These are phyloP conservation scores for Daldinia sp. DNA, from an alignment of 2,329 filamentous ascomycete species.

Conservation along the genomic window DNA sequence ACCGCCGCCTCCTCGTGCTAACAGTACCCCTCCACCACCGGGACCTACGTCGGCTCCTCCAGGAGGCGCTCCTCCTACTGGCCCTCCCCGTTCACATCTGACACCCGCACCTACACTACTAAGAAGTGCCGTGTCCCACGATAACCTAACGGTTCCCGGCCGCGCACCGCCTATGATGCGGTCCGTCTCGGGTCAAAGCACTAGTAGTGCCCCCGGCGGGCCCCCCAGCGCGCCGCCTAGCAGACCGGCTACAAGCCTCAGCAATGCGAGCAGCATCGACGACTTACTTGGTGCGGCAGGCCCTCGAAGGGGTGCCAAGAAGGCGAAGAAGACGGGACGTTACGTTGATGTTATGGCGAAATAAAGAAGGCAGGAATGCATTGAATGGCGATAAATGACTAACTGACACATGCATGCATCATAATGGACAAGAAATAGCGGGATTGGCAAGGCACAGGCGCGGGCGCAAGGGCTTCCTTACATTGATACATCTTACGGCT, in stretches of 20 bases:
- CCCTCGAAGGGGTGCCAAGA: constrained; percentile 73
- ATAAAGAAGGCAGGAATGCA: constrained; percentile 42
- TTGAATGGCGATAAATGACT: not conserved
- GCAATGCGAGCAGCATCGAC: constrained; percentile 93
- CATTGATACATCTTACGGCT: not conserved
- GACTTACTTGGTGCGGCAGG: constrained; percentile 82
- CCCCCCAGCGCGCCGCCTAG: constrained; percentile 64
- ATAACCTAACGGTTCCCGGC: constrained; percentile 48
- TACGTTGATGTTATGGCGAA: constrained; percentile 98
- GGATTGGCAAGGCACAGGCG: not conserved
- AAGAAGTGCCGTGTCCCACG: constrained; percentile 48
- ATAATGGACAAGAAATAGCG: not conserved
- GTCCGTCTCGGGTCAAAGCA: constrained; percentile 58
- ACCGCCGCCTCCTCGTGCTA: constrained; percentile 80
- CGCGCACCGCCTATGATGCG: constrained; percentile 55
- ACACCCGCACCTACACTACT: constrained; percentile 45
- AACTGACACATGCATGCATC: not conserved
- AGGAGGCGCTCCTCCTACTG: constrained; percentile 32
- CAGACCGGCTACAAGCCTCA: constrained; percentile 81
- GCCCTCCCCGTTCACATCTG: constrained; percentile 36
- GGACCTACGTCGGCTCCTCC: constrained; percentile 45
- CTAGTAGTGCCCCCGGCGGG: constrained; percentile 45
- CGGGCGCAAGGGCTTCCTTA: not conserved
- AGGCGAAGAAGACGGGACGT: constrained; percentile 81
- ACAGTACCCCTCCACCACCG: constrained; percentile 62